A percentile compares a stretch with the other conserved stretches of the same genome.
These are phyloP conservation scores for Phytophthora hybrid DNA, from an alignment of 352 stramenopile genomes.

Conservation along the genomic window DNA sequence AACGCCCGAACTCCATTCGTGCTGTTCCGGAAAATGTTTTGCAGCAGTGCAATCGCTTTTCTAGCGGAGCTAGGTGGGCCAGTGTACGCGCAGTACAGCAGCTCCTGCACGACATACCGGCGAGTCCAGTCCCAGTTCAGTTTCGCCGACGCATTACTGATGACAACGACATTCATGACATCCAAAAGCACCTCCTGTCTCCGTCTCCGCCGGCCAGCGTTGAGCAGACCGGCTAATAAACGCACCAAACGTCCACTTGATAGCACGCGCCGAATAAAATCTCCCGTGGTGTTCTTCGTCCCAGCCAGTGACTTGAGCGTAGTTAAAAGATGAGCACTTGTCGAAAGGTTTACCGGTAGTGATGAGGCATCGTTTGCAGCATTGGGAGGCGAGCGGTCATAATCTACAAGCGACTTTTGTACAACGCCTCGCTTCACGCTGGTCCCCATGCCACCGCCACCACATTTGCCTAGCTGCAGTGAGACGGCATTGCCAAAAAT, in stretches of 20 bases:
- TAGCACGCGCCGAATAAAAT: constrained; percentile 54
- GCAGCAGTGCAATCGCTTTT: constrained; percentile 43
- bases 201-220: constrained; percentile 27
- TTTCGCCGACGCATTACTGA: constrained; percentile 23
- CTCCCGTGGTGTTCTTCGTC: constrained; percentile 32
- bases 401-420: constrained; percentile 48
- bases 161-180: constrained; percentile 45
- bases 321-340: constrained; percentile 31
- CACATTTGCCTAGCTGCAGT: constrained; percentile 35
- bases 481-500: constrained; percentile 47
- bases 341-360: constrained; percentile 1
- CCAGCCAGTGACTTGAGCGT: constrained; percentile 38
- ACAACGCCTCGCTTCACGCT: constrained; percentile 42
- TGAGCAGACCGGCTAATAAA: constrained; percentile 44
- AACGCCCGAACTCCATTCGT: constrained; percentile 23
- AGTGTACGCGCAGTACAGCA: constrained; percentile 54
- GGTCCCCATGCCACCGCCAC: constrained; percentile 18
- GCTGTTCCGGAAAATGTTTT: constrained; percentile 40
- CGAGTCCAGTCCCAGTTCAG: constrained; percentile 46
- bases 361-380: constrained; percentile 16
- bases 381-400: constrained; percentile 28
- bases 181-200: constrained; percentile 51
- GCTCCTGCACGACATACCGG: constrained; percentile 56
- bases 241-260: constrained; percentile 44
- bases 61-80: constrained; percentile 23